A percentile compares a stretch with the other conserved stretches of the same genome.
These are phyloP conservation scores for Kwoniella botswanensis DNA, from an alignment of 768 basidiomycete species.

Conservation along the genomic window DNA sequence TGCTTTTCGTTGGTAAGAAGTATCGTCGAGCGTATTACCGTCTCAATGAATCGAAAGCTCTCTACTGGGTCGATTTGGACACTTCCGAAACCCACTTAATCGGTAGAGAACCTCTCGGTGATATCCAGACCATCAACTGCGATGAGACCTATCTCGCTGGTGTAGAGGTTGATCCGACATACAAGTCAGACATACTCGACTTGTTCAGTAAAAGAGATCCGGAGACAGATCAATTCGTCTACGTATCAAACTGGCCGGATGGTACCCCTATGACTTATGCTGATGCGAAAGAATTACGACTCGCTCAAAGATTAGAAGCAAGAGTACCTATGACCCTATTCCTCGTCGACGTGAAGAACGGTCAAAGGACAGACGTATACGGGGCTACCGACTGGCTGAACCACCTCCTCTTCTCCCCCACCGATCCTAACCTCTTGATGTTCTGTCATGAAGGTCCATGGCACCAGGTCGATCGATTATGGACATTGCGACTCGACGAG, in stretches of 20 bases:
- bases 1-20: constrained; percentile 28
- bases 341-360: constrained; percentile 23
- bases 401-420: constrained; percentile 36
- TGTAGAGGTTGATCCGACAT: constrained; percentile 23
- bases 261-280: constrained; percentile 35
- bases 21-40: constrained; percentile 26
- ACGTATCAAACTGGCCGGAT: constrained; percentile 32
- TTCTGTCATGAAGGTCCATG: constrained; percentile 39
- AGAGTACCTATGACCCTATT: constrained; percentile 29
- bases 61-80: constrained; percentile 29
- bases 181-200: constrained; percentile 6
- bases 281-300: constrained; percentile 33
- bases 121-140: constrained; percentile 33
- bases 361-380: constrained; percentile 28
- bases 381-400: constrained; percentile 36
- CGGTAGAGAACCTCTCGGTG: constrained; percentile 18
- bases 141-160: constrained; percentile 33
- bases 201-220: constrained; percentile 22
- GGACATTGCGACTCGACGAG: constrained; percentile 25
- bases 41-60: constrained; percentile 17
- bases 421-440: constrained; percentile 31
- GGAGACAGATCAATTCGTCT: constrained; percentile 27
- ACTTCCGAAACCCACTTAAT: constrained; percentile 12
- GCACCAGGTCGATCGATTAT: constrained; percentile 36
- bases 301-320: constrained; percentile 32